Evolutionary conservation across 1,139 yeast species (phyloP).

Genomic region (Yamadazyma spencermartinsiae): DNA sequence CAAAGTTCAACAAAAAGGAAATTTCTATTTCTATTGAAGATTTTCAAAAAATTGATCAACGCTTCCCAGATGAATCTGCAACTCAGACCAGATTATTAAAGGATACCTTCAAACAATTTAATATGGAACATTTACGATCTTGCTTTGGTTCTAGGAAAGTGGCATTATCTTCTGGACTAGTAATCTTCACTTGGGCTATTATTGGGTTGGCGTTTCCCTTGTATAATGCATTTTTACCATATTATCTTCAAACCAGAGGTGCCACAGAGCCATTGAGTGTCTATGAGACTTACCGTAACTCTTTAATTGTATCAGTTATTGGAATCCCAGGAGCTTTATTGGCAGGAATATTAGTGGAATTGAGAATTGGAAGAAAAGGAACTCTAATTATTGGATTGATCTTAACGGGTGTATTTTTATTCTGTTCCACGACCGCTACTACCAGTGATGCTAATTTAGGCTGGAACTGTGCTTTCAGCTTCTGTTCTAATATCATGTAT

Average conservation of each 20-base stretch:
- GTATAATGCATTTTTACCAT: constrained; percentile 45
- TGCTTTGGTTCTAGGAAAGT: constrained; percentile 37
- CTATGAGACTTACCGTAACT: constrained; percentile 37
- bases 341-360: constrained; percentile 41
- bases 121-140: constrained; percentile 32
- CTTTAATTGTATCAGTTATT: constrained; percentile 41
- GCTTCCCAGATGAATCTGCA: constrained; percentile 14
- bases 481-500: constrained; percentile 43
- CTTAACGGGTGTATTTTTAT: constrained; percentile 41
- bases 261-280: constrained; percentile 35
- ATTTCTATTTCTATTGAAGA: constrained; percentile 32
- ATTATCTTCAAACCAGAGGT: constrained; percentile 37
- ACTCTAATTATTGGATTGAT: constrained; percentile 33
- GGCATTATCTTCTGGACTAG: constrained; percentile 34
- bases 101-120: constrained; percentile 29
- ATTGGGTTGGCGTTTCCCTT: constrained; percentile 48
- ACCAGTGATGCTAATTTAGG: constrained; percentile 39
- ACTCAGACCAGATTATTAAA: constrained; percentile 21
- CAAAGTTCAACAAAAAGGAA: constrained; percentile 29
- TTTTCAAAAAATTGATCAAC: constrained; percentile 27
- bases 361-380: constrained; percentile 43
- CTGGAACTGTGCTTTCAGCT: constrained; percentile 47
- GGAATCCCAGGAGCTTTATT: constrained; percentile 45
- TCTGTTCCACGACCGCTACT: constrained; percentile 44
- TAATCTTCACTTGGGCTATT: constrained; percentile 43